Evolutionary conservation across 2,329 filamentous ascomycete genomes (phyloP), one percentile per base, ranked within the genome.

Genomic region (Aspergillus transmontanensis): DNA sequence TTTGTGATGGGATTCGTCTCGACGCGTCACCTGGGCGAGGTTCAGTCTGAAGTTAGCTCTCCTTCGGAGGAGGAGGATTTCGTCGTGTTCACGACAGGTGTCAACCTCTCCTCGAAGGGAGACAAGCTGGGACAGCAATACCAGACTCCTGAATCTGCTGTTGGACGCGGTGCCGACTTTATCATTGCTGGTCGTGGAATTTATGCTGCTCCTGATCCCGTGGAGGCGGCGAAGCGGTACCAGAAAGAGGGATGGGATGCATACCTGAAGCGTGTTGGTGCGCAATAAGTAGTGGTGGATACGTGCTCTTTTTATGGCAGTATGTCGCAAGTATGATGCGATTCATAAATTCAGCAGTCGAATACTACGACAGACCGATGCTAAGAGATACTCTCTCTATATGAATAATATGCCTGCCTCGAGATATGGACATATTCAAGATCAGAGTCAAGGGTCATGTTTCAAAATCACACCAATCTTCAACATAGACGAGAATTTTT

Each of bases 91-190:
- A 83, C 81, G 9, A 83, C 81, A 0, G 81, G 81, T 7, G 79
- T 83, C 57, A 82, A 82, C 64, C 72, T 82, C 14, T 78, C 79
- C 10, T 79, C 78, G 9, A 81, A 80, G 69, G 81, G 81, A 2
- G 81, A 83, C 69, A 77, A 80, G 62, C 69, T 83, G 28, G 81
- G 81, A 1, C 81, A 83, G 70, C 81, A 83, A 70, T 83, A 83
- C 63, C 80, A 82, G 71, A 82, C 80, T 4, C 81, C 81, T 10
- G 75, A 75, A 62, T 80, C 78, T 43, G 81, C 81, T 0, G 74
- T 82, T 67, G 78, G 71, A 11, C 75, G 80, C 14, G 81, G 81
- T 9, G 81, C 81, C 14, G 81, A 83, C 66, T 83, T 83, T 63
- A 81, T 83, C 50, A 82, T 83, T 66, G 76, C 80, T 11, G 81